Conservation (phyloP, 176 grass and related monocot species). For the Pontederia crassipes region DNA sequence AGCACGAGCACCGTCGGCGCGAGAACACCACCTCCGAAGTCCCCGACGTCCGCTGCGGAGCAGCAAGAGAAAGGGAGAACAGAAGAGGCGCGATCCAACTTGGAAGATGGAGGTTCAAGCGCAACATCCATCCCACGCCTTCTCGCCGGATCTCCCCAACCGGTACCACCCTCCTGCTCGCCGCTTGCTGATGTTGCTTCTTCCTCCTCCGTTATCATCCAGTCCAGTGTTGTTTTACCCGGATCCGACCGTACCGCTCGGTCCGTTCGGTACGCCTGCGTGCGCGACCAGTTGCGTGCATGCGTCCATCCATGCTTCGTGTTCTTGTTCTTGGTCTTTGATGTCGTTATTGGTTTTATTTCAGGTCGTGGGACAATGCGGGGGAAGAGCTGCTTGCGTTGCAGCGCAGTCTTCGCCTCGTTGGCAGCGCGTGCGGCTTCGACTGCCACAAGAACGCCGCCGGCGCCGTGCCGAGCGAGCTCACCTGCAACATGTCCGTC, state of each 20-base stretch:
- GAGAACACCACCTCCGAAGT: too few species aligned
- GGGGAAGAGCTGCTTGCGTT: too few species aligned
- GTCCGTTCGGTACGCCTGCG: too few species aligned
- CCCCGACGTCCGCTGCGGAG: too few species aligned
- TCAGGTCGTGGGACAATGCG: not conserved
- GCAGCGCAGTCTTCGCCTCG: too few species aligned
- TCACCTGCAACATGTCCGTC: not conserved
- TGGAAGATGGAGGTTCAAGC: slow-evolving; percentile 45
- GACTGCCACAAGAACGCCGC: not conserved
- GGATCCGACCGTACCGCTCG: too few species aligned
- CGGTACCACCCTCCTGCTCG: not conserved
- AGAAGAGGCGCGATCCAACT: too few species aligned
- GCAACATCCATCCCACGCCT: slow-evolving; percentile 22
- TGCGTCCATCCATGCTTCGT: too few species aligned
- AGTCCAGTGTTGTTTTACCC: too few species aligned
- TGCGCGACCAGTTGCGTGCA: too few species aligned
- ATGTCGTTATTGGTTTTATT: not conserved
- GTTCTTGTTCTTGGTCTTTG: not conserved
- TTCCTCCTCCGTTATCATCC: not conserved
- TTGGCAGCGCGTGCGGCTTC: not conserved
- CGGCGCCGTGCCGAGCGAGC: not conserved
- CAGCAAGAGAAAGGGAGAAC: too few species aligned
- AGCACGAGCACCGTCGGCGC: too few species aligned
- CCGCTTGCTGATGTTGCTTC: not conserved
- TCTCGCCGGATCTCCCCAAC: slow-evolving; percentile 22